Evolutionary conservation across 2,329 filamentous ascomycete species (phyloP), one percentile per base, ranked within the genome.

Genomic region (Hypoxylon sp.): DNA sequence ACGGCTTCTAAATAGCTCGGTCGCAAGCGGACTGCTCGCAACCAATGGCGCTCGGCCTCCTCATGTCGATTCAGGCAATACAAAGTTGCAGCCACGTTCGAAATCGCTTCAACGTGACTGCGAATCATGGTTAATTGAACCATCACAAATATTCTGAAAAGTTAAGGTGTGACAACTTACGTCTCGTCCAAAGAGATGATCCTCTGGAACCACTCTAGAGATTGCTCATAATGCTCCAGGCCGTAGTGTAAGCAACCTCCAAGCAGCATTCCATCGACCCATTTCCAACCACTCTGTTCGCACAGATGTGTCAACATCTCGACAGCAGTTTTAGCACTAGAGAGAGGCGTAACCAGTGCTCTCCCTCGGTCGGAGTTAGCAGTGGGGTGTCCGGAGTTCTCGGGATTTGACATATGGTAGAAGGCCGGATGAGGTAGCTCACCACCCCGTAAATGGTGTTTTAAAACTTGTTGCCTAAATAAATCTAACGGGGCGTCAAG

Each of bases 1-100:
- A 96, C 93, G 6, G 96, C 94, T 80, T 99, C 96, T 61, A 99
- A 91, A 79, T 97, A 96, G 75, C 89, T 91, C 0, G 96, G 96
- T 7, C 92, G 90, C 61, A 92, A 82, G 74, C 89, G 91, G 25
- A 98, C 89, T n/a, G 94, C 94, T 65, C 87, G 88, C 69, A 91
- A 83, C 96, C 96, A 99, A 74, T 94, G 87, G 62, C 89, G 85
- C 75, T 97, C 91, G 5, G 96, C 96, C 74, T 98, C 95, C 50
- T 91, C 86, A 63, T 91, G 91, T 63, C 91, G 89, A 65, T 93
- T 90, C 8, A 98, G 85, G 61, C 94, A 94, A 71, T 97, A 89
- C 23, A 97, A 82, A 0, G 95, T 94, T 21, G 95, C 95, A 21
- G 95, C 96, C 65, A 96, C 87, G 77, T 98, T 98, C 21, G 95